Conservation (phyloP, 169 alveolate species). For the Plasmodium fragile region DNA sequence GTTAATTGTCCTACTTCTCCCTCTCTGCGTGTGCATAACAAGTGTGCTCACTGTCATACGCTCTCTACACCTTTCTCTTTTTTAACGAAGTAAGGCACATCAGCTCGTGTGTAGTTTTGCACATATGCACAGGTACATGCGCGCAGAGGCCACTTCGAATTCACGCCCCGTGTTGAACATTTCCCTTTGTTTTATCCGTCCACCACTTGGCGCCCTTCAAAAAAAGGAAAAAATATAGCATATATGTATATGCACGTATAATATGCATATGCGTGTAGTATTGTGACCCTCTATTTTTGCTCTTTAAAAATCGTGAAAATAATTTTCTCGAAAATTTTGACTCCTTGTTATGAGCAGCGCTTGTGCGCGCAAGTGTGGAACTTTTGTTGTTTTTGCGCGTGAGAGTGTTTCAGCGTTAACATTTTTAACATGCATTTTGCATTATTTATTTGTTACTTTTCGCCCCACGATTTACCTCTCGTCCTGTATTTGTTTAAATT, state of each 20-base stretch:
- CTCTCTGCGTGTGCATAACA: background rate
- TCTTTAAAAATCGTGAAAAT: background rate
- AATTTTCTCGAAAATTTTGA: background rate
- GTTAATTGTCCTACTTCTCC: background rate
- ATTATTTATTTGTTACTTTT: background rate
- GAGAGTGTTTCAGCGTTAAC: background rate
- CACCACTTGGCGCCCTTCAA: background rate
- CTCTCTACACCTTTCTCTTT: background rate
- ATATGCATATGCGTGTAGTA: background rate
- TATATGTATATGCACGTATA: background rate
- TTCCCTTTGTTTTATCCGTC: background rate
- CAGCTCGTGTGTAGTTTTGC: background rate
- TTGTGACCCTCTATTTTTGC: background rate
- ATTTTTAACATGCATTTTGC: background rate
- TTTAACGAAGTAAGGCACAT: background rate
- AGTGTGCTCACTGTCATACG: background rate
- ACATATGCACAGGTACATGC: background rate
- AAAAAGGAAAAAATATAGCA: background rate
- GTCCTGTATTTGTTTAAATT: background rate
- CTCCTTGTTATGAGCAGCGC: background rate
- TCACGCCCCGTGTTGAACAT: background rate
- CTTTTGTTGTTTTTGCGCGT: background rate
- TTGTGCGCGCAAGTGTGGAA: background rate
- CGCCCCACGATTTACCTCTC: background rate
- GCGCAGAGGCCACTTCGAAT: background rate